Base-by-base conservation (phyloP, 2,329 filamentous ascomycete genomes). In the Ophiostoma sp. region DNA sequence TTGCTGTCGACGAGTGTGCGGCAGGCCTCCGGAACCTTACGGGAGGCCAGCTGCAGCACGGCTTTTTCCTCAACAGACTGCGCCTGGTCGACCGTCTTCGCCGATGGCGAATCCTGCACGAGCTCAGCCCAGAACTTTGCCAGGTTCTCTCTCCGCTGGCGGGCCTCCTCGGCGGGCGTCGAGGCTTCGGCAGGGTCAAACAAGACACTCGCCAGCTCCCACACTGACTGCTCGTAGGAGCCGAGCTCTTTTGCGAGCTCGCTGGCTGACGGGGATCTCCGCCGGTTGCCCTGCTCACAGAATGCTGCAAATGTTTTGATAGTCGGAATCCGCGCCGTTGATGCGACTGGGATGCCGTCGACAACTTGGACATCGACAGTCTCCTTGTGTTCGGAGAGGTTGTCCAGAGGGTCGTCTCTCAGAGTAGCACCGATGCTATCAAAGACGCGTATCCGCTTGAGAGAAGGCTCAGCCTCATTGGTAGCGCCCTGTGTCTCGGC, bases 171-270 rank as follows among this genome's bases (percentile, higher is more conserved):
- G 0, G 77, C 74, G 11, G 80, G 73, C 0, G 82, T 79, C 2
- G 77, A 41, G 7, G 41, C 69, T 16, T 80, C 80, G 11, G 87
- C 71, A n/a, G 87, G 82, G 72, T 97, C 93, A 75, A 97, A 99
- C 3, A 99, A 83, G 49, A 97, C 88, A 69, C 91, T 90, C 0
- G 92, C 89, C 47, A 99, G 82, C 70, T 92, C 85, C 95, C 96
- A 99, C 0, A 95, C 87, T 14, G 87, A 82, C 74, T 87, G 86
- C 77, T 96, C 92, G 69, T 92, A 86, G 27, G 80, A 77, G 67
- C 72, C 71, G 2, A 70, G 67, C 40, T 67, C 66, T 49, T 69
- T 67, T 3, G 71, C 82, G 18, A 80, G 70, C 52, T 78, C 75
- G 72, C 75, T 77, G 11, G 81, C 74, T 8, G 73, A 77, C 0